A percentile compares a stretch with the other conserved stretches of the same genome.
These are phyloP conservation scores for Backusella tuberculispora DNA, from an alignment of 192 early-diverging fungal genomes.

Conservation along the genomic window DNA sequence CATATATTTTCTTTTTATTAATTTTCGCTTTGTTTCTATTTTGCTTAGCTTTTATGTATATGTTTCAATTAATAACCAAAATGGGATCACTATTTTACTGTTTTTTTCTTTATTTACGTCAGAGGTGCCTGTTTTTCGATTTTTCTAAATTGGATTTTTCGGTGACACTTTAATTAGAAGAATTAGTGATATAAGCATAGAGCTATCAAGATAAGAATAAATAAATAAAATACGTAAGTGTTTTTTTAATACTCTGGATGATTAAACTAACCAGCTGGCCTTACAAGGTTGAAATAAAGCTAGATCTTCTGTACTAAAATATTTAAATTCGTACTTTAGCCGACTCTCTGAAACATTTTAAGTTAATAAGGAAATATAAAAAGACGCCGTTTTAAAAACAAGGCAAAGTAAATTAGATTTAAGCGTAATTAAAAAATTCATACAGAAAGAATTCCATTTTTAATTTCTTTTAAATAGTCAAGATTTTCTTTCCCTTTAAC, in stretches of 20 bases:
- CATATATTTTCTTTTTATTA: background rate
- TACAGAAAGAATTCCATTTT: slow-evolving; percentile 1
- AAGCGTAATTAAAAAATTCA: background rate
- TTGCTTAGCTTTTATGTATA: background rate
- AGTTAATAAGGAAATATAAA: background rate
- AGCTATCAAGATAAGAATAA: background rate
- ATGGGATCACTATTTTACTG: background rate
- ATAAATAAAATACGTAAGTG: background rate
- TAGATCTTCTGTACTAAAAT: background rate
- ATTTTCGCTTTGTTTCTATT: background rate
- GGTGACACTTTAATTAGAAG: background rate
- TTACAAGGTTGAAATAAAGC: background rate
- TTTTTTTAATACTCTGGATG: background rate
- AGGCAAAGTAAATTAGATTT: background rate
- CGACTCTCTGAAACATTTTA: slow-evolving; percentile 11
- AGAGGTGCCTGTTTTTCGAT: background rate
- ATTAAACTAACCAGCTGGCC: background rate
- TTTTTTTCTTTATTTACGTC: slow-evolving; percentile 2
- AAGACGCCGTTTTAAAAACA: slow-evolving; percentile 2
- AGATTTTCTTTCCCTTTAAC: background rate
- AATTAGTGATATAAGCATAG: background rate
- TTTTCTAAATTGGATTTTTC: background rate
- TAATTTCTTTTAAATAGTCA: slow-evolving; percentile 5
- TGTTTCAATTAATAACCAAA: slow-evolving; percentile 6
- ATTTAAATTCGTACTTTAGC: slow-evolving; percentile 13